phyloP scores from a whole-genome alignment of 768 basidiomycete genomes.

The Tephrocybe sp. region DNA sequence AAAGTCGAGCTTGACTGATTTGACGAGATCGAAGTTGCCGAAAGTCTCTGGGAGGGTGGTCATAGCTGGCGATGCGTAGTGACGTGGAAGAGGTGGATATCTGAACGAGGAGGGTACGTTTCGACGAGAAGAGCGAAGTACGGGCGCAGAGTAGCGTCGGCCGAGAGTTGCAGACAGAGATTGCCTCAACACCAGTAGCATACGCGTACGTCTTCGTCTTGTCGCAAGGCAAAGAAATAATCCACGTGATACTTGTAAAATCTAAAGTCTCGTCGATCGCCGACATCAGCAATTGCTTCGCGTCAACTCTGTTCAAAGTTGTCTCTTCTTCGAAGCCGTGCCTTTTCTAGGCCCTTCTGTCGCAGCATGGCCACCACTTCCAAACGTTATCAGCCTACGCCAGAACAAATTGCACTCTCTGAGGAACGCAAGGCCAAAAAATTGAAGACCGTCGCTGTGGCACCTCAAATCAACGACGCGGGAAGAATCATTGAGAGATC shows the following conservation, averaged over 20 bases:
- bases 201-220: conserved; percentile 11
- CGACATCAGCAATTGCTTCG: background rate
- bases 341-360: conserved; percentile 1
- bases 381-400: conserved; percentile 32
- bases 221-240: conserved; percentile 4
- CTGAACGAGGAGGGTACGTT: conserved; percentile 7
- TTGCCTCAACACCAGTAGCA: conserved; percentile 14
- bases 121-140: conserved; percentile 1
- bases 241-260: conserved; percentile 11
- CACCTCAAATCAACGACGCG: conserved; percentile 17
- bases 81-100: conserved; percentile 5
- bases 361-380: conserved; percentile 11
- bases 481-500: conserved; percentile 31
- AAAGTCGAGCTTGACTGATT: conserved; percentile 72
- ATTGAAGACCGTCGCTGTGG: conserved; percentile 6
- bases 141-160: conserved; percentile 7
- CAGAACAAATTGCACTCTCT: conserved; percentile 57
- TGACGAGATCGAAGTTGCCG: conserved; percentile 85
- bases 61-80: conserved; percentile 26
- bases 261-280: background rate
- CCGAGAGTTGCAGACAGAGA: conserved; percentile 12
- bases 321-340: conserved; percentile 4
- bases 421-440: conserved; percentile 51
- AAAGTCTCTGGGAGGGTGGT: conserved; percentile 36
- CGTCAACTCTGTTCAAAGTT: conserved; percentile 8